phyloP scores from a whole-genome alignment of 192 early-diverging fungal genomes.

The Martensiomyces pterosporus region DNA sequence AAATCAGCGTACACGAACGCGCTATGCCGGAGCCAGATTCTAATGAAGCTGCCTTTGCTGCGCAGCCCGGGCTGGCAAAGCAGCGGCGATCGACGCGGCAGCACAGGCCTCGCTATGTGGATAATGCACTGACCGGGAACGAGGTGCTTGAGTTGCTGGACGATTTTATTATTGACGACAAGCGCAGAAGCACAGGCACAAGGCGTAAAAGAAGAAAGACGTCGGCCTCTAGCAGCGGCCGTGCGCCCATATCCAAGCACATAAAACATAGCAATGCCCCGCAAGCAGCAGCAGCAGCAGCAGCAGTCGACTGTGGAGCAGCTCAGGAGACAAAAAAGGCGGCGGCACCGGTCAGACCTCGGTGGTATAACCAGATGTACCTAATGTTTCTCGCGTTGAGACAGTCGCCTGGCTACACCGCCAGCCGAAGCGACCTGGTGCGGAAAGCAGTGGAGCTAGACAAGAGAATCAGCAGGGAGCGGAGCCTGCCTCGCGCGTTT shows the following conservation, averaged over 20 bases:
- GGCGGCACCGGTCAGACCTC: conserved; percentile 42
- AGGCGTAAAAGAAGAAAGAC: conserved; percentile 9
- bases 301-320: neutral
- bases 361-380: conserved; percentile 91
- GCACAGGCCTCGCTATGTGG: conserved; percentile 29
- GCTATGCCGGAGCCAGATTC: too few species aligned
- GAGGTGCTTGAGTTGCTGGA: conserved; percentile 46
- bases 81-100: conserved; percentile 32
- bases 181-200: neutral
- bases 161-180: conserved; percentile 28
- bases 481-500: conserved; percentile 75
- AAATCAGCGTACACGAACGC: too few species aligned
- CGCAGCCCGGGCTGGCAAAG: neutral
- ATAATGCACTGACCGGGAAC: conserved; percentile 36
- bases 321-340: neutral
- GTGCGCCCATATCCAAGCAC: too few species aligned
- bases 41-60: too few species aligned
- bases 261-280: too few species aligned
- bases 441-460: conserved; percentile 72
- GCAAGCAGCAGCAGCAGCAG: neutral
- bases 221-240: too few species aligned
- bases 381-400: conserved; percentile 78
- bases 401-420: conserved; percentile 59
- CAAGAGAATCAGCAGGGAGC: conserved; percentile 64
- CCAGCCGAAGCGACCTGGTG: conserved; percentile 72